These are phyloP conservation scores for Hippophae gyantsensis DNA, from an alignment of 306 rosid species.

Conservation along the genomic window DNA sequence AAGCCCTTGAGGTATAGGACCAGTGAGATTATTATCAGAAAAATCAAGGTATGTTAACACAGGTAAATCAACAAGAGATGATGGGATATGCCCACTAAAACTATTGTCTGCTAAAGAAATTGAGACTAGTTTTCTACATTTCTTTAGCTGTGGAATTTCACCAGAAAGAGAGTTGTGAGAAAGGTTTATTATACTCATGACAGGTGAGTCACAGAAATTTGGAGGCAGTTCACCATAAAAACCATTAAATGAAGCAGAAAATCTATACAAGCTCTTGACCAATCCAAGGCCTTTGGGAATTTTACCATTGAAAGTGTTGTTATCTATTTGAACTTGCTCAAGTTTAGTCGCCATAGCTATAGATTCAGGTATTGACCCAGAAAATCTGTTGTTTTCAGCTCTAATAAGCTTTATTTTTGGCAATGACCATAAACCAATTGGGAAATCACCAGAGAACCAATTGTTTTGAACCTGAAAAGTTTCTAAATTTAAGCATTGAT, in stretches of 20 bases:
- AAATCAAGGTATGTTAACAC: slow-evolving; percentile 93
- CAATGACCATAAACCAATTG: slow-evolving; percentile 58
- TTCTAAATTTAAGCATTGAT: slow-evolving; percentile 70
- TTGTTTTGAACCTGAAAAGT: slow-evolving; percentile 90
- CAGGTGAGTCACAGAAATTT: slow-evolving; percentile 89
- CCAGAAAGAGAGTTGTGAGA: slow-evolving; percentile 87
- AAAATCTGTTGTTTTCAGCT: slow-evolving; percentile 80
- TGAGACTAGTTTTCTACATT: slow-evolving; percentile 77
- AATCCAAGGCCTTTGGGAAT: slow-evolving; percentile 73
- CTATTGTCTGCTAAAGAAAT: slow-evolving; percentile 74
- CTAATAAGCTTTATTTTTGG: slow-evolving; percentile 78
- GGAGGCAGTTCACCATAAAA: slow-evolving; percentile 74
- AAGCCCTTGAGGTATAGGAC: slow-evolving; percentile 76
- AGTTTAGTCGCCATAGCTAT: slow-evolving; percentile 64
- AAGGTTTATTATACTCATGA: slow-evolving; percentile 85
- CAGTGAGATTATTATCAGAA: slow-evolving; percentile 85
- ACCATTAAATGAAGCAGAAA: slow-evolving; percentile 75
- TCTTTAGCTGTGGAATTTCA: slow-evolving; percentile 56
- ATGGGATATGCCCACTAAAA: slow-evolving; percentile 60
- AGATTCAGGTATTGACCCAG: slow-evolving; percentile 76
- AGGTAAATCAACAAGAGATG: slow-evolving; percentile 71
- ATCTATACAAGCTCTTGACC: slow-evolving; percentile 75
- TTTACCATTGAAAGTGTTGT: slow-evolving; percentile 52
- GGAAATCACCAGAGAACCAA: slow-evolving; percentile 68
- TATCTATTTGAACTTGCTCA: slow-evolving; percentile 95